Evolutionary conservation across 257 asterid species (phyloP), one percentile per base, ranked within the genome.

Genomic region (Plantago major): DNA sequence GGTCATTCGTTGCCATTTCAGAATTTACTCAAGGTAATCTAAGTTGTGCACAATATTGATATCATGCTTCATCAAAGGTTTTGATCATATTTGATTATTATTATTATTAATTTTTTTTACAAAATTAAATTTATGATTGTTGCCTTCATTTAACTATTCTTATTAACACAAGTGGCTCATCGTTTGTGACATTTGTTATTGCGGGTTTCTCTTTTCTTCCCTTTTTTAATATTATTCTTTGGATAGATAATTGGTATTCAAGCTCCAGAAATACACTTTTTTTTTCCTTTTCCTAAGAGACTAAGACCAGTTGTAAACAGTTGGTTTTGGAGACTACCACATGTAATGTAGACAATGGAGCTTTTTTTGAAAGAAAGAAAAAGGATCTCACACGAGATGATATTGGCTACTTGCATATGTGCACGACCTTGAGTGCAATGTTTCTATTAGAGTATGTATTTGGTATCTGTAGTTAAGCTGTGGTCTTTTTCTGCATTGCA

Each of bases 1-100:
- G 84, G 93, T 47, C 97, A 86, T 61, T 92, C 98, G 8, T 11
- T 92, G 75, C 95, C 81, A 76, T 86, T 92, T 76, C 95, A 92
- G 84, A 89, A 83, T 71, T 63, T 92, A 68, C 81, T 92, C 74
- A 89, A 84, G 98, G 98, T 92, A 68, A 50, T 19, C 22, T 3
- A 26, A 5, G 6, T 22, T 30, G 18, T 11, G n/a, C 2, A 26
- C 11, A 52, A 4, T 18, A 50, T 22, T 22, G 26, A 22, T 22
- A 22, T 22, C 26, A 22, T 22, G 26, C 26, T 22, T 22, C 26
- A 22, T 22, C 26, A 22, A 22, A 22, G 26, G 26, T 22, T 22
- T 22, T 22, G 26, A 22, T 22, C 26, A 22, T 22, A 22, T 22
- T 22, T 22, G 26, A 22, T 22, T 22, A 22, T 22, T 22, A 22